Evolutionary conservation across 331 rosid genomes (phyloP).

Genomic region (Saraca asoca): DNA sequence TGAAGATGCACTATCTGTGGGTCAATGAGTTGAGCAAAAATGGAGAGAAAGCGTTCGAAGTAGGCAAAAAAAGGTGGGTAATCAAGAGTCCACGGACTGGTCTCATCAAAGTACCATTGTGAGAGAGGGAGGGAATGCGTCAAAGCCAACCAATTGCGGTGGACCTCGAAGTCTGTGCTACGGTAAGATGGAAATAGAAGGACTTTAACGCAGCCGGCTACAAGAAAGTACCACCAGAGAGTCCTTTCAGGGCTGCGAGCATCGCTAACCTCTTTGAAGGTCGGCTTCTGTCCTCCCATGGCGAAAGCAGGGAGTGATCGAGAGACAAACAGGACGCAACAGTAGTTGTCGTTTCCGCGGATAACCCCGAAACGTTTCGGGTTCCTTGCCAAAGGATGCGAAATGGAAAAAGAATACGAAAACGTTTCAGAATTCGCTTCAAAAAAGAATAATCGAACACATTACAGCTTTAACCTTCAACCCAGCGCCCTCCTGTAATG

Average conservation of each 20-base stretch:
- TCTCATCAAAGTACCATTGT: constrained; percentile 76
- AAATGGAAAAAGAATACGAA: too few relatives aligned
- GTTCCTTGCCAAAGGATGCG: too few relatives aligned
- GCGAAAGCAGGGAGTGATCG: background rate
- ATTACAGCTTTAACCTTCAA: too few relatives aligned
- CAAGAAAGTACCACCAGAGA: constrained; percentile 64
- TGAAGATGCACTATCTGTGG: constrained; percentile 68
- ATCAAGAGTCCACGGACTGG: constrained; percentile 93
- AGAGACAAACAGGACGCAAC: background rate
- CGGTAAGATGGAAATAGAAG: constrained; percentile 75
- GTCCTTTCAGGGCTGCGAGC: constrained; percentile 23
- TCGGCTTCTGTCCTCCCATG: constrained; percentile 43
- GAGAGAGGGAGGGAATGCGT: constrained; percentile 89
- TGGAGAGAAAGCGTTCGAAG: constrained; percentile 66
- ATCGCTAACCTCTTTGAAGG: constrained; percentile 24
- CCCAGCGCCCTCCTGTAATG: too few relatives aligned
- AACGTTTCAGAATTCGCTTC: too few relatives aligned
- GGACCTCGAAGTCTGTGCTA: constrained; percentile 93
- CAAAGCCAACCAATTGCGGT: constrained; percentile 79
- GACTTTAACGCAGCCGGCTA: constrained; percentile 63
- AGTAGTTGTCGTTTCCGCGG: too few relatives aligned
- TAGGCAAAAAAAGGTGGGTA: constrained; percentile 85
- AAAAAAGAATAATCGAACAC: too few relatives aligned
- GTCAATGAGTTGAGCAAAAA: constrained; percentile 61
- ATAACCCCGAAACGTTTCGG: too few relatives aligned